Conservation (phyloP, 2,329 filamentous ascomycete genomes). For the Cladobotryum protrusum region DNA sequence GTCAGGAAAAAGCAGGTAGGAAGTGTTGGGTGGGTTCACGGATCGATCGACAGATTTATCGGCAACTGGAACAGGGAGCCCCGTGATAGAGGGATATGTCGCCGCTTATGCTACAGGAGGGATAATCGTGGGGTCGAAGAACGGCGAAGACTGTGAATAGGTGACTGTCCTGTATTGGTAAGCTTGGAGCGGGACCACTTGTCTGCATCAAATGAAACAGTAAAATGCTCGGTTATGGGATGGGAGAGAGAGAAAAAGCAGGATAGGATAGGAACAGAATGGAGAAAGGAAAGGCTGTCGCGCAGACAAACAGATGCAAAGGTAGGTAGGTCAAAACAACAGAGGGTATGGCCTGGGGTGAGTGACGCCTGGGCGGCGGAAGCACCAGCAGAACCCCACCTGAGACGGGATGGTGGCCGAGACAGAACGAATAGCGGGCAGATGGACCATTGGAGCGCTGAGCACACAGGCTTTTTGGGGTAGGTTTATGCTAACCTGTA, state of each 20-base stretch:
- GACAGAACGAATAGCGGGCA: conserved; percentile 18
- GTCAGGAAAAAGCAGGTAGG: neutral
- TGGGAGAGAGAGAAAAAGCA: neutral
- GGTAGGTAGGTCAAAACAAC: neutral
- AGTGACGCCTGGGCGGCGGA: conserved; percentile 14
- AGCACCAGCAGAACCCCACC: conserved; percentile 26
- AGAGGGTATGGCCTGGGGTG: conserved; percentile 7
- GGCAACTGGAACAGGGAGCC: conserved; percentile 5
- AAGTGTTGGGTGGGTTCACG: neutral
- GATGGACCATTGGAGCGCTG: conserved; percentile 6
- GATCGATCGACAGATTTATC: conserved; percentile 3
- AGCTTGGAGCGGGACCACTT: conserved; percentile 4
- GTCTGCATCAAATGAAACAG: conserved; percentile 1
- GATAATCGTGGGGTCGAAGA: conserved; percentile 3
- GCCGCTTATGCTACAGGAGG: conserved; percentile 7
- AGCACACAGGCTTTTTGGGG: conserved; percentile 6
- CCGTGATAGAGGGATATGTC: conserved; percentile 4
- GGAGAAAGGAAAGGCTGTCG: conserved; percentile 8
- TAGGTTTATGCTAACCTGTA: conserved; percentile 4
- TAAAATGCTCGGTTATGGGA: neutral
- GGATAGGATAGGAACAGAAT: conserved; percentile 8
- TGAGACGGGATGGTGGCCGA: conserved; percentile 27
- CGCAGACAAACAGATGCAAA: conserved; percentile 7
- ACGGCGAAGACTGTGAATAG: conserved; percentile 1
- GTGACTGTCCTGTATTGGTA: conserved; percentile 5